Base-by-base conservation (phyloP, 2,329 filamentous ascomycete genomes). In the Apiospora aurea region DNA sequence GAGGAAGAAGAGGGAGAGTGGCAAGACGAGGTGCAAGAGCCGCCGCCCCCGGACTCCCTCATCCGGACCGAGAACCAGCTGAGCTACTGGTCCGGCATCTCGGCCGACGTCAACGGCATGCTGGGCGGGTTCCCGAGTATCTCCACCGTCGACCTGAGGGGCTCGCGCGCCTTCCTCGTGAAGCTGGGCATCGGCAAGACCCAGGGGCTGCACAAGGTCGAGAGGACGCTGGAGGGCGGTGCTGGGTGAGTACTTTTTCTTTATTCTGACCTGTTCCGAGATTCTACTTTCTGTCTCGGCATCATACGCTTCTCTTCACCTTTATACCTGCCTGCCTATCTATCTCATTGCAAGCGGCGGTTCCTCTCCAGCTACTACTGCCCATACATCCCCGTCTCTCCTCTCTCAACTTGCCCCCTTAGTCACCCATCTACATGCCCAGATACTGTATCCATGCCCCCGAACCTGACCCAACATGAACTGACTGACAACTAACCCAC, bases 91-190 rank as follows among this genome's bases (percentile, higher is more conserved):
- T 78, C 86, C 70, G 76, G 79, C 34, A 76, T 85, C 71, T 80
- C 81, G 2, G 83, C 85, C 57, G 82, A 85, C 70, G 81, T 84
- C 67, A 88, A 92, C 76, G 94, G 94, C 79, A 95, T 96, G 92
- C 91, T 97, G 1, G 95, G 94, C 73, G 93, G 95, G 81, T 85
- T 85, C 72, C 80, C 84, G 21, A 87, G 90, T 80, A 88, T 94
- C 78, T 92, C 90, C 46, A 88, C 89, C 74, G 87, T 93, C 73
- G 94, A 95, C 80, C 85, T 96, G 11, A 89, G 91, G 76, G 91
- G 91, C 51, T 94, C 91, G 4, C 87, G 89, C 75, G 91, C 87
- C 78, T 94, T 95, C 80, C 83, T 95, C 53, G 87, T 89, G 57
- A 94, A 94, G 81, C 82, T 95, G 2, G 88, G 89, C 38, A 79